Evolutionary conservation across 306 rosid species (phyloP).

Genomic region (Vigna radiata): DNA sequence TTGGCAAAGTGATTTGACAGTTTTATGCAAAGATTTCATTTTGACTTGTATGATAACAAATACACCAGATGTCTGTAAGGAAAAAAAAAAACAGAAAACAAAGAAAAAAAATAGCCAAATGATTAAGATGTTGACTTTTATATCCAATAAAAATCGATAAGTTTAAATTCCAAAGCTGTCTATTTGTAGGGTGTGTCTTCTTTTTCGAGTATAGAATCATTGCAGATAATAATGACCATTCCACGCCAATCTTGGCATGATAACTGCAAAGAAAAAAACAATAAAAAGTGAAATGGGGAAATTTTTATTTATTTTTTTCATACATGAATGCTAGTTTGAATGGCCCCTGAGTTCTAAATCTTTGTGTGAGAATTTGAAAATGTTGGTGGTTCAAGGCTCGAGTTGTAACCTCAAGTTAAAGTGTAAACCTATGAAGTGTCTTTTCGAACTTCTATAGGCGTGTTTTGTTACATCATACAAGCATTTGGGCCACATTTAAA

Average conservation of each 20-base stretch:
- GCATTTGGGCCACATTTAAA: slow-evolving; percentile 19
- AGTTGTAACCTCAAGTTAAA: not conserved
- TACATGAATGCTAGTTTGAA: slow-evolving; percentile 9
- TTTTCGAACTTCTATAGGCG: not conserved
- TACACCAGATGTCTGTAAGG: slow-evolving; percentile 9
- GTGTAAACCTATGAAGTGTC: not conserved
- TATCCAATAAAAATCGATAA: slow-evolving; percentile 38
- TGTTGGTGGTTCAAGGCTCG: not conserved
- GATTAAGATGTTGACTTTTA: slow-evolving; percentile 61
- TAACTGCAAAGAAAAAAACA: slow-evolving; percentile 11
- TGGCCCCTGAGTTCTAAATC: slow-evolving; percentile 2
- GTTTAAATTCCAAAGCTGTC: slow-evolving; percentile 49
- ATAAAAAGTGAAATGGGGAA: not conserved
- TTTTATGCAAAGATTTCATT: slow-evolving; percentile 17
- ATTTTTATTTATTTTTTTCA: too few species aligned
- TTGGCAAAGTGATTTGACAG: not conserved
- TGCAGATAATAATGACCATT: slow-evolving; percentile 53
- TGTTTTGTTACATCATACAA: slow-evolving; percentile 8
- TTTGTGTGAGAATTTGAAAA: not conserved
- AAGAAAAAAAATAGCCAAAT: slow-evolving; percentile 41
- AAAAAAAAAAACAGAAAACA: slow-evolving; percentile 20
- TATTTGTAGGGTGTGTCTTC: slow-evolving; percentile 52
- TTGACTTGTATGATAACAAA: slow-evolving; percentile 12
- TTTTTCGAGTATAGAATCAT: slow-evolving; percentile 50
- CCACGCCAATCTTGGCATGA: slow-evolving; percentile 60